Conservation (phyloP, 2,329 filamentous ascomycete genomes). For the Pestalotiopsis sp. region DNA sequence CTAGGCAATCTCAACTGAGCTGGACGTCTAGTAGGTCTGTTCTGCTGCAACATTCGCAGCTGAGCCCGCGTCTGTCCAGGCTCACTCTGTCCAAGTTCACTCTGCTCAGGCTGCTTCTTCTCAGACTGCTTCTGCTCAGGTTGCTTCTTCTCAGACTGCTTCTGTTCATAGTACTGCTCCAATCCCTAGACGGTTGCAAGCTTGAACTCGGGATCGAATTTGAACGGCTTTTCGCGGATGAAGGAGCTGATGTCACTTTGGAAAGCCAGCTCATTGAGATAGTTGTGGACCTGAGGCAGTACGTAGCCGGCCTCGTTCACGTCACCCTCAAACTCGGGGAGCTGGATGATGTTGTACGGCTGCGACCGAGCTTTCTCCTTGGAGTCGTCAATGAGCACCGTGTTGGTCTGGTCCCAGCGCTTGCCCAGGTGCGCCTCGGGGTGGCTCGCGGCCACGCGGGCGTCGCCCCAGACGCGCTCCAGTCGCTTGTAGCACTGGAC, state of each 20-base stretch:
- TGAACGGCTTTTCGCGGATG: slow-evolving; percentile 55
- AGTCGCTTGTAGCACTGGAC: slow-evolving; percentile 92
- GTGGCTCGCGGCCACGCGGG: slow-evolving; percentile 43
- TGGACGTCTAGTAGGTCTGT: too few species aligned
- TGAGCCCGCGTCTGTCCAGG: too few species aligned
- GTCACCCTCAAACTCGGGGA: slow-evolving; percentile 74
- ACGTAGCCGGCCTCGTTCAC: slow-evolving; percentile 43
- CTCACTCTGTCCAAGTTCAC: too few species aligned
- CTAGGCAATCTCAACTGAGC: too few species aligned
- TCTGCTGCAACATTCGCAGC: too few species aligned
- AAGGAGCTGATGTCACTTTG: slow-evolving; percentile 66
- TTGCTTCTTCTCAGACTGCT: background rate
- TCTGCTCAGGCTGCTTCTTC: too few species aligned
- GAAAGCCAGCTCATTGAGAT: slow-evolving; percentile 56
- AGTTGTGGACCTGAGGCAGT: slow-evolving; percentile 63
- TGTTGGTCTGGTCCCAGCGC: slow-evolving; percentile 81
- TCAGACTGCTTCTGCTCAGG: too few species aligned
- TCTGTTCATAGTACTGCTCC: background rate
- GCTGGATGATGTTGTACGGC: slow-evolving; percentile 78
- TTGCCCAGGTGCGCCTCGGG: slow-evolving; percentile 40
- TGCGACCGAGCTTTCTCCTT: slow-evolving; percentile 78
- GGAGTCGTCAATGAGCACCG: slow-evolving; percentile 87
- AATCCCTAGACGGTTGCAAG: slow-evolving; percentile 2
- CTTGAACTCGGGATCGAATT: slow-evolving; percentile 30
- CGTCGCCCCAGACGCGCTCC: slow-evolving; percentile 67